Base-by-base conservation (phyloP, 1,284 basidiomycete genomes). In the Pseudozyma pruni region DNA sequence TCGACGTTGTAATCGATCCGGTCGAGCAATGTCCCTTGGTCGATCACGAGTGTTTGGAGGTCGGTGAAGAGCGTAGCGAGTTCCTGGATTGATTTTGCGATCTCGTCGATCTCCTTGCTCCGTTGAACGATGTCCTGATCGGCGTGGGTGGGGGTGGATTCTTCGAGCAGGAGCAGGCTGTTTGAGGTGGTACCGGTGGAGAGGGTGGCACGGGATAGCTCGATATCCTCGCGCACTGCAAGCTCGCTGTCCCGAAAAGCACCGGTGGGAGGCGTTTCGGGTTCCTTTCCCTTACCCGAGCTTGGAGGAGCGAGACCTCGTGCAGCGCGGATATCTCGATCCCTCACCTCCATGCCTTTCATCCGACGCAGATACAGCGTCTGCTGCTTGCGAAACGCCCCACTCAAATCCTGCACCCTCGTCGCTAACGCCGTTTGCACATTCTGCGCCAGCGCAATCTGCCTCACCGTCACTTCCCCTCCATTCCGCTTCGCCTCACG, bases 1-100 rank as follows among this genome's bases (percentile, higher is more conserved):
- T 98, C 93, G 54, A 98, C 92, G 81, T 99, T 98, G 84, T 93
- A 98, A 84, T 99, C 96, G 55, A 98, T 89, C 37, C 92, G 91
- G 83, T 98, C 96, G 55, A 98, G 86, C 50, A 99, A 87, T 9
- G 95, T 97, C 11, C 96, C 96, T 82, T 99, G 96, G 83, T 98
- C 96, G 69, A 98, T 97, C 54, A 99, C 93, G 61, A 99, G 87
- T 35, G 87, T 88, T 20, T 90, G 91, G 35, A 99, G 86, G 81
- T 99, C 96, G 75, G 94, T 92, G 86, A 99, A 99, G 39, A 99
- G 87, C 78, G 95, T 93, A 1, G 94, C 94, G 20, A 99, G 87
- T 44, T 90, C 89, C 32, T 90, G 87, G 74, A 99, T 98, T 13
- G 91, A 94, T 70, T 91, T 89, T 0, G 95, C 94, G 68, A 99